Evolutionary conservation across 371 early-diverging fungal genomes (phyloP), one percentile per base, ranked within the genome.

Genomic region (Mortierella sp.): DNA sequence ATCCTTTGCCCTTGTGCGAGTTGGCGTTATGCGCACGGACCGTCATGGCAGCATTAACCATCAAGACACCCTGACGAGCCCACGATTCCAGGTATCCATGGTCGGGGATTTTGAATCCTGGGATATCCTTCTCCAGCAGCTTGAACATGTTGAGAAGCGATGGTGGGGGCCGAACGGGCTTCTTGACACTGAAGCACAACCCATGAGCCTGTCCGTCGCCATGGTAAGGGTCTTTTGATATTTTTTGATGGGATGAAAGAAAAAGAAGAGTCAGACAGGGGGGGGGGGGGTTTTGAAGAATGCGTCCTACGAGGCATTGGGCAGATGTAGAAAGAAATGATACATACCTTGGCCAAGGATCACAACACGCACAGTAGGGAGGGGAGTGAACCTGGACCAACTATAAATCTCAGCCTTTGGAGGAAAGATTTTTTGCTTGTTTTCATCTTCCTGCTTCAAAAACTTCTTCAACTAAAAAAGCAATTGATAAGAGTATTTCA

Each of bases 141-240:
- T 93, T 93, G 86, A 92, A 98, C 77, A 99, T 99, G 86, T 99
- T 99, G 45, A 86, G 83, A 20, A 99, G 90, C 4, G 97, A 97
- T 8, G 98, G 99, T 35, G 99, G 99, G 0, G 86, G 75, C 8
- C 73, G 77, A 1, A 95, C 92, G 4, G 94, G 94, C 58, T 91
- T 90, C 26, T 88, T 85, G 40, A 99, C 99, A 70, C 94, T 94
- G 83, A 97, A 97, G 72, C 94, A 94, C 52, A 97, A 84, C 3
- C 97, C 99, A 79, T 95, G 97, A 5, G 99, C 99, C 83, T 99
- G 99, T 52, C 90, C 89, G 12, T 84, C 86, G 20, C 93, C 93
- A 80, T 99, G 99, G 86, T 99, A 99, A 26, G 99, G 99, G 87
- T 99, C 99, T 91, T 43, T 43, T 14, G 4, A 73, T 49, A 43